phyloP scores from a whole-genome alignment of 2,329 filamentous ascomycete genomes.

The Fusarium staphyleae region DNA sequence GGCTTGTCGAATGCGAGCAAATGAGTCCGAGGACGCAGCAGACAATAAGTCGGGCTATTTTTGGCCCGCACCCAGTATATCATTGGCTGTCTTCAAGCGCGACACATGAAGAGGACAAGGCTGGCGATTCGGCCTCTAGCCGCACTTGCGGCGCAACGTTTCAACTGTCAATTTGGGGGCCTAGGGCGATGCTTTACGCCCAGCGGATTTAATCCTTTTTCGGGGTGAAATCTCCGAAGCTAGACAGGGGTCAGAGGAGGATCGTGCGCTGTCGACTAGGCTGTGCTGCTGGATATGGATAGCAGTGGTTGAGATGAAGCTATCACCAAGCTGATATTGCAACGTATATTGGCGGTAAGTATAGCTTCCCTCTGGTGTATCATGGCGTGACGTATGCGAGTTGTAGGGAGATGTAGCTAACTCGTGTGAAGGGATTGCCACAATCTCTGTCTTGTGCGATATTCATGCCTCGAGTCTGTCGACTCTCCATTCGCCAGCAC shows the following conservation, averaged over 20 bases:
- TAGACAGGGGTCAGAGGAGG: conserved; percentile 2
- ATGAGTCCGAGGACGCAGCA: background rate
- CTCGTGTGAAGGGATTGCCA: conserved; percentile 12
- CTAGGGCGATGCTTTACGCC: conserved; percentile 11
- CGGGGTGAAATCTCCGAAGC: conserved; percentile 2
- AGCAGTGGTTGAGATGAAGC: too few relatives aligned
- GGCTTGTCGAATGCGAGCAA: conserved; percentile 10
- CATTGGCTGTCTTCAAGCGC: conserved; percentile 27
- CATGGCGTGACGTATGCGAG: too few relatives aligned
- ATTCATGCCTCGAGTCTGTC: conserved; percentile 13
- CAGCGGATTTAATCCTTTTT: too few relatives aligned
- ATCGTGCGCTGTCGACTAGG: background rate
- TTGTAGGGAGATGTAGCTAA: background rate
- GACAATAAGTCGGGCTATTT: conserved; percentile 6
- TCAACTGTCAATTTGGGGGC: conserved; percentile 14
- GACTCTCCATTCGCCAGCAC: background rate
- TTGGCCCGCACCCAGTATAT: background rate
- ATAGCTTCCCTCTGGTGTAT: too few relatives aligned
- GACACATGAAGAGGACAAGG: conserved; percentile 1
- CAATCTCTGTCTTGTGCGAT: conserved; percentile 19
- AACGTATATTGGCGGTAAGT: too few relatives aligned
- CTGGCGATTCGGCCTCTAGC: conserved; percentile 23
- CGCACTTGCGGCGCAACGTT: conserved; percentile 28
- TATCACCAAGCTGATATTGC: too few relatives aligned
- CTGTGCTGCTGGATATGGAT: too few relatives aligned